Base-by-base conservation (phyloP, 2,329 filamentous ascomycete genomes). In the Emmonsia crescens region DNA sequence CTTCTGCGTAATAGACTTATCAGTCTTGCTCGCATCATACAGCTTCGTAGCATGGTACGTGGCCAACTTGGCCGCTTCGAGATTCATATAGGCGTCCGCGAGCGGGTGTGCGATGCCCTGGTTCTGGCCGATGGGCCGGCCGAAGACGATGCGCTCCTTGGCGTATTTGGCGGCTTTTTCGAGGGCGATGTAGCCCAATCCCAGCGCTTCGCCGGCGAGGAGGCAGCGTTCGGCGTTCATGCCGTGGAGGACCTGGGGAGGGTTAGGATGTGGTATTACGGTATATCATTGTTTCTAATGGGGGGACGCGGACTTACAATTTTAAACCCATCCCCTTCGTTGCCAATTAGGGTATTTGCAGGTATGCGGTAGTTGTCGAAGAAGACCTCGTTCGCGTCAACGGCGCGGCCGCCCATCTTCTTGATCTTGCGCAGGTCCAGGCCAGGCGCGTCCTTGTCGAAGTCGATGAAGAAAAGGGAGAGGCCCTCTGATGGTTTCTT, bases 331-430 rank as follows among this genome's bases (percentile, higher is more conserved):
- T 89, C 80, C 5, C 86, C 85, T 71, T 94, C 88, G 38, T 82
- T 71, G 0, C 90, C 90, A 49, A 95, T 83, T 0, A 93, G 76
- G 0, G 84, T 79, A 48, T 84, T 78, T 0, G 80, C 80, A 0
- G 86, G 83, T 16, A 94, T 83, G 3, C 74, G 72, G 72, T 92
- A 95, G 66, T 86, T 83, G 72, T 94, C 89, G 71, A 95, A 94
- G 73, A 95, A 95, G 1, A 95, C 87, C 70, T 94, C 89, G 66
- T 95, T 95, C 0, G 89, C 89, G 68, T 94, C 89, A 0, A 95
- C 85, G 0, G 89, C 89, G 14, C 89, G 79, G 0, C 89, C 88
- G 9, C 91, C 91, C 89, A 95, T 94, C 73, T 95, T 95, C 73
- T 83, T 85, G 67, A 95, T 95, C 69, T 78, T 83, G 51, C 83